A percentile compares a stretch with the other conserved stretches of the same genome.
Evolutionary conservation across 768 basidiomycete genomes (phyloP).

Genomic region (Rhodotorula paludigena): DNA sequence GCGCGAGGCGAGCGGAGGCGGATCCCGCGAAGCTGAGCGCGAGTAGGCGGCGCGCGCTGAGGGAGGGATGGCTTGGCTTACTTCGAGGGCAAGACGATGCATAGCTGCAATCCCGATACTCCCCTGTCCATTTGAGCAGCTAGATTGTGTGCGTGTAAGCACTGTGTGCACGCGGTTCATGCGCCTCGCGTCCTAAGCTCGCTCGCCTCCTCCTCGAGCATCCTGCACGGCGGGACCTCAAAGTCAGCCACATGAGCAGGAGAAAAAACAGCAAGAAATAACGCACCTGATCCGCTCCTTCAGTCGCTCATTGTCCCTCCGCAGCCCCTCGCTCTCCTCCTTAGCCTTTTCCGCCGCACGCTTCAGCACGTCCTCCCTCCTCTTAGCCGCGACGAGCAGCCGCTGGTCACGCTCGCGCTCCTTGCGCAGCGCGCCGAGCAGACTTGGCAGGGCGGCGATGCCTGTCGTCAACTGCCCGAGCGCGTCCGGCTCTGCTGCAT

Average conservation of each 20-base stretch:
- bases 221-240: neutral
- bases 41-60: too few relatives aligned
- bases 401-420: constrained; percentile 13
- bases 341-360: neutral
- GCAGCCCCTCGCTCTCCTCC: neutral
- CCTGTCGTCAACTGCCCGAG: too few relatives aligned
- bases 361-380: constrained; percentile 18
- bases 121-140: too few relatives aligned
- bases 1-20: too few relatives aligned
- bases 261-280: neutral
- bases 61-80: too few relatives aligned
- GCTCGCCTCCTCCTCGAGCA: constrained; percentile 12
- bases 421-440: neutral
- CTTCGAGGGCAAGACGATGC: too few relatives aligned
- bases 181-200: constrained; percentile 2
- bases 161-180: neutral
- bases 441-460: too few relatives aligned
- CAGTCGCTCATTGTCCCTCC: constrained; percentile 11
- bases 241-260: neutral
- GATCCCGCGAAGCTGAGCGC: too few relatives aligned
- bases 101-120: too few relatives aligned
- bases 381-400: constrained; percentile 13
- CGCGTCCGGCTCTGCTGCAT: too few relatives aligned
- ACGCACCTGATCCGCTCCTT: constrained; percentile 17
- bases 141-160: too few relatives aligned